Conservation (phyloP, 2,329 filamentous ascomycete species). For the Zymoseptoria tritici region DNA sequence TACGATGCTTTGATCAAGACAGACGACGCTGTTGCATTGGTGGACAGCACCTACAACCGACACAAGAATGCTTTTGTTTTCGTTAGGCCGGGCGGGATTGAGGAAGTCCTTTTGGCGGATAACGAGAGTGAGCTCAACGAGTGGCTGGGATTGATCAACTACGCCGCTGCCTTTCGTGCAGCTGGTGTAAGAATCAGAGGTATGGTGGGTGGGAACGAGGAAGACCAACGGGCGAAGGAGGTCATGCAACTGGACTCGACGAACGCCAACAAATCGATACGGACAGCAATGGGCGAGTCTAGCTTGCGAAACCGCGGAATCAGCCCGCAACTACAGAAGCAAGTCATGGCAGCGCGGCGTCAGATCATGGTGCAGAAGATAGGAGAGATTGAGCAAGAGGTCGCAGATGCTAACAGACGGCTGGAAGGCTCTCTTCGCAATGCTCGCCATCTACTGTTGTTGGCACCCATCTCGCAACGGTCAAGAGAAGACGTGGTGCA, state of each 20-base stretch:
- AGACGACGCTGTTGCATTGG: conserved; percentile 79
- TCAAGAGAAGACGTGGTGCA: conserved; percentile 80
- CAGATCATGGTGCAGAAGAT: conserved; percentile 81
- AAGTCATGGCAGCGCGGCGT: conserved; percentile 74
- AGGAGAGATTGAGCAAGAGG: conserved; percentile 69
- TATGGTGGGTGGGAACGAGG: conserved; percentile 75
- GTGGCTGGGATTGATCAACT: conserved; percentile 93
- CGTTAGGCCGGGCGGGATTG: conserved; percentile 74
- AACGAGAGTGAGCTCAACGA: conserved; percentile 90
- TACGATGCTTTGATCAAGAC: conserved; percentile 91
- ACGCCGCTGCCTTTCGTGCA: conserved; percentile 87
- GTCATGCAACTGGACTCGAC: conserved; percentile 63
- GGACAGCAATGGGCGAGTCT: conserved; percentile 66
- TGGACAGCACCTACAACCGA: conserved; percentile 81
- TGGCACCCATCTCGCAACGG: conserved; percentile 86
- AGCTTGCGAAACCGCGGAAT: conserved; percentile 48
- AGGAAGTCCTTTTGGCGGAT: conserved; percentile 87
- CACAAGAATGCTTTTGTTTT: conserved; percentile 95
- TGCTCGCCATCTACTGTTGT: conserved; percentile 77
- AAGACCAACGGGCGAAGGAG: conserved; percentile 55
- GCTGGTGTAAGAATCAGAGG: conserved; percentile 86
- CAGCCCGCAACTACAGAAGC: conserved; percentile 66
- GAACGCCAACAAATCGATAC: conserved; percentile 44
- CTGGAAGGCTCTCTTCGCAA: conserved; percentile 80
- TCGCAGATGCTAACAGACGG: conserved; percentile 64